Evolutionary conservation across 2,329 filamentous ascomycete species (phyloP).

Genomic region (Xylaria hypoxylon): DNA sequence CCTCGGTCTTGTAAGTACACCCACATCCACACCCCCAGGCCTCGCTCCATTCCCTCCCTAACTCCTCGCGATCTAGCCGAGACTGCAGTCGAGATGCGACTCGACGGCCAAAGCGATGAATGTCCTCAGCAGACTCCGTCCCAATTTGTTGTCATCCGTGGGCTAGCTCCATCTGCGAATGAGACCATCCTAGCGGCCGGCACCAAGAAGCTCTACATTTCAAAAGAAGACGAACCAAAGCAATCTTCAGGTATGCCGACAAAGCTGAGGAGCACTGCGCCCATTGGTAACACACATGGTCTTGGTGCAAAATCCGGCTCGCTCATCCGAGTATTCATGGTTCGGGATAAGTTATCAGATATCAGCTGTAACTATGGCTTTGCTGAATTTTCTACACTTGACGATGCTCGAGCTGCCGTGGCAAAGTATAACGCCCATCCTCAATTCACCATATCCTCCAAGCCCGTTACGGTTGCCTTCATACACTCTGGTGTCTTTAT

Average conservation of each 20-base stretch:
- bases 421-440: constrained; percentile 77
- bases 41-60: not conserved
- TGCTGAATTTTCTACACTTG: constrained; percentile 81
- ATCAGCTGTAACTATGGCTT: constrained; percentile 86
- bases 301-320: constrained; percentile 79
- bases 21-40: not conserved
- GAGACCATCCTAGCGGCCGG: constrained; percentile 80
- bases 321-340: constrained; percentile 80
- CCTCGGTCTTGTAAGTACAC: constrained; percentile 50
- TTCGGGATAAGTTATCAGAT: constrained; percentile 77
- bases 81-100: constrained; percentile 52
- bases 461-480: constrained; percentile 76
- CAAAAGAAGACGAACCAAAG: constrained; percentile 64
- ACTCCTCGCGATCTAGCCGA: constrained; percentile 43
- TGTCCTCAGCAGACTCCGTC: constrained; percentile 67
- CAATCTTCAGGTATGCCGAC: constrained; percentile 59
- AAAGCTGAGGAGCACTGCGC: constrained; percentile 70
- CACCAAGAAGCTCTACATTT: constrained; percentile 76
- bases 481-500: constrained; percentile 90
- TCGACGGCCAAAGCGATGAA: constrained; percentile 63
- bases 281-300: constrained; percentile 66
- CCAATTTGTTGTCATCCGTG: constrained; percentile 80
- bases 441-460: constrained; percentile 82
- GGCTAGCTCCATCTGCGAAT: constrained; percentile 75
- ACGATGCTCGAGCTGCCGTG: constrained; percentile 80